Percentiles rank a stretch among this genome's conserved stretches.
phyloP scores from a whole-genome alignment of 108 stramenopile species.

The Skeletonema menzelii region DNA sequence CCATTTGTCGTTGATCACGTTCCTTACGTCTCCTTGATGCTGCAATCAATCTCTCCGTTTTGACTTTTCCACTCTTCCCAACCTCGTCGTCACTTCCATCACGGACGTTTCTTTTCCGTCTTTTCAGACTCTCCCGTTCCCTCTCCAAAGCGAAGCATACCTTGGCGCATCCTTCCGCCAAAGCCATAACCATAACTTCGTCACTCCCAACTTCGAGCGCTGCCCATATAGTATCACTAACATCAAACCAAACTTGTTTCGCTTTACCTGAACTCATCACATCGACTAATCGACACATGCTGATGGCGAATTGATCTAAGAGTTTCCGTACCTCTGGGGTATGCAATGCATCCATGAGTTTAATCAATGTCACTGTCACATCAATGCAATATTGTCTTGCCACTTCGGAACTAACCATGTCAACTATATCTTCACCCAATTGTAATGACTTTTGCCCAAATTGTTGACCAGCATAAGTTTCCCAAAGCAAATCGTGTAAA shows the following conservation, averaged over 20 bases:
- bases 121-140: conserved; percentile 43
- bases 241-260: conserved; percentile 63
- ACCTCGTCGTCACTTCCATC: background rate
- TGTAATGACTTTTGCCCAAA: conserved; percentile 14
- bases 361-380: conserved; percentile 60
- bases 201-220: conserved; percentile 59
- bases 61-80: background rate
- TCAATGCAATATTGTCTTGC: conserved; percentile 70
- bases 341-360: conserved; percentile 63
- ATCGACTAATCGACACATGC: conserved; percentile 65
- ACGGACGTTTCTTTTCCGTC: background rate
- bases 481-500: conserved; percentile 22
- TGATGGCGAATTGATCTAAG: conserved; percentile 59
- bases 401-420: conserved; percentile 48
- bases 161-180: conserved; percentile 84
- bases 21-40: conserved; percentile 24
- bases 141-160: conserved; percentile 78
- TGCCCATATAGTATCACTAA: conserved; percentile 50
- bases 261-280: conserved; percentile 56
- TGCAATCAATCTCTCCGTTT: background rate
- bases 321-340: conserved; percentile 68
- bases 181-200: conserved; percentile 59
- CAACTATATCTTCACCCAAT: conserved; percentile 48
- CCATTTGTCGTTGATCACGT: conserved; percentile 35
- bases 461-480: conserved; percentile 32